phyloP scores from a whole-genome alignment of 371 early-diverging fungal species.

The Entomophthora muscae region DNA sequence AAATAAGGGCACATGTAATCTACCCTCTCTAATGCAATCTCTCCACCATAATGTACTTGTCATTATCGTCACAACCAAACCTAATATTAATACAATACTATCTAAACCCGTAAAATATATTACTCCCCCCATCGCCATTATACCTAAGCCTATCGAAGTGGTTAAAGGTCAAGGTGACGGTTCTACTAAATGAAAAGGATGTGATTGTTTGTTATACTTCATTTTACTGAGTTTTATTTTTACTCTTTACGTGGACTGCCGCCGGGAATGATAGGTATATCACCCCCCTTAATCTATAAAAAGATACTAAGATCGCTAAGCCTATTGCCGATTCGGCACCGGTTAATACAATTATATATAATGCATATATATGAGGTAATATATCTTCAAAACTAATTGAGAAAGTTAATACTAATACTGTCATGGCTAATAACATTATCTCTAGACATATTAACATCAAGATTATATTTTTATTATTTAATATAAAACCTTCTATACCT shows the following conservation, averaged over 20 bases:
- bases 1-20: too few relatives aligned
- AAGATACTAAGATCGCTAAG: background rate
- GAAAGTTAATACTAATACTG: background rate
- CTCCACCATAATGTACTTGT: conserved; percentile 15
- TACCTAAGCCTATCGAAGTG: conserved; percentile 17
- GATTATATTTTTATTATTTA: background rate
- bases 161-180: conserved; percentile 19
- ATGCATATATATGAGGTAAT: background rate
- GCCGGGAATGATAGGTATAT: background rate
- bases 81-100: conserved; percentile 15
- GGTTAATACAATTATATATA: background rate
- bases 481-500: background rate
- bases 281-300: background rate
- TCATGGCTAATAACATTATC: background rate
- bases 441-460: background rate
- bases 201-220: conserved; percentile 9
- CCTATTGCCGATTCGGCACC: background rate
- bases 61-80: conserved; percentile 12
- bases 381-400: background rate
- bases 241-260: background rate
- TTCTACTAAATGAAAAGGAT: conserved; percentile 17
- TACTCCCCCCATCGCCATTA: conserved; percentile 16
- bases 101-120: conserved; percentile 15
- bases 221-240: background rate
- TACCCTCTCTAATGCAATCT: conserved; percentile 14